A percentile compares a stretch with the other conserved stretches of the same genome.
Conservation (phyloP, 1,139 yeast species). For the Pichia cactophila region DNA sequence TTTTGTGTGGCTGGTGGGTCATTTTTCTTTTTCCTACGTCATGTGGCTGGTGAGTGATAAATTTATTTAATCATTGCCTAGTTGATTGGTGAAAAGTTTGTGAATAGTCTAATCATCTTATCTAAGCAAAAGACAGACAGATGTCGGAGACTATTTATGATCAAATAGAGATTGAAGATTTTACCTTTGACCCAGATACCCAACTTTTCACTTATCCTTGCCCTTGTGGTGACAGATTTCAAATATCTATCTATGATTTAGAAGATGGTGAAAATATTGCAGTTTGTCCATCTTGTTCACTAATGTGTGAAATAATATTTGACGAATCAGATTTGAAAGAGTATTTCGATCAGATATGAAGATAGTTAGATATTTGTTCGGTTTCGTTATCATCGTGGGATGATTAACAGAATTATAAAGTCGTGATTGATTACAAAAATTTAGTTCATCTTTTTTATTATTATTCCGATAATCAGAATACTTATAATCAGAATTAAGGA, state of each 20-base stretch:
- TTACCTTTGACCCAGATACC: constrained; percentile 75
- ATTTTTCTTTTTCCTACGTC: neutral
- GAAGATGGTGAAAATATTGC: constrained; percentile 91
- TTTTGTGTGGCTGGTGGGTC: neutral
- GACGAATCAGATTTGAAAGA: constrained; percentile 50
- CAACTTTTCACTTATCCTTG: constrained; percentile 90
- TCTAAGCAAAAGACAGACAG: neutral
- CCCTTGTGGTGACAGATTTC: constrained; percentile 96
- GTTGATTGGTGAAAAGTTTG: too few species aligned
- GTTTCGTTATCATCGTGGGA: neutral
- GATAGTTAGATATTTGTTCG: neutral
- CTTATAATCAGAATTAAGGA: neutral
- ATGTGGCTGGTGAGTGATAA: neutral
- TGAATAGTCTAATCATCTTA: too few species aligned
- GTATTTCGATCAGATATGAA: constrained; percentile 29
- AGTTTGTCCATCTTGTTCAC: constrained; percentile 91
- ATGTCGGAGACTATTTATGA: constrained; percentile 50
- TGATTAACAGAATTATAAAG: too few species aligned
- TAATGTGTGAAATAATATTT: constrained; percentile 86
- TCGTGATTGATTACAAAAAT: neutral
- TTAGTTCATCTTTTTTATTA: too few species aligned
- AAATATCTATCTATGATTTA: constrained; percentile 77
- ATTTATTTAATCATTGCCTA: neutral
- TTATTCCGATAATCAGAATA: neutral
- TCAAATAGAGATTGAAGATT: constrained; percentile 94